These are phyloP conservation scores for Barnettozyma sp. DNA, from an alignment of 805 yeast genomes.

Conservation along the genomic window DNA sequence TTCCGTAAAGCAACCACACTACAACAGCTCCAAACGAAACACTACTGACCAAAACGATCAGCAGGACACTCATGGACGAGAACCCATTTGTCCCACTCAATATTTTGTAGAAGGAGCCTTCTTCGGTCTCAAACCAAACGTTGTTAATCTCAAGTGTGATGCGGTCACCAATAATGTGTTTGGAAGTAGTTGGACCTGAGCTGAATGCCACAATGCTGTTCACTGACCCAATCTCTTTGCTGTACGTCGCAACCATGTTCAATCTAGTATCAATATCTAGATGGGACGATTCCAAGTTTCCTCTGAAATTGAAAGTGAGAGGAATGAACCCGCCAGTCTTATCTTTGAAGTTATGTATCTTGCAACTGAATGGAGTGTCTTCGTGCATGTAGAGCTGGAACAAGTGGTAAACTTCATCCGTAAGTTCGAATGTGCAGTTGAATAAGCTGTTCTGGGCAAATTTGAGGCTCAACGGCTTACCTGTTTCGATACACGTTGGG, in stretches of 20 bases:
- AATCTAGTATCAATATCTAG: conserved; percentile 55
- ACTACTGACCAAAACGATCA: conserved; percentile 7
- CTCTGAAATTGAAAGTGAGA: conserved; percentile 55
- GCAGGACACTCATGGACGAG: not conserved
- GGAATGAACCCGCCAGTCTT: conserved; percentile 40
- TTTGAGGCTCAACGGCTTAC: conserved; percentile 46
- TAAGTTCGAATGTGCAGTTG: conserved; percentile 54
- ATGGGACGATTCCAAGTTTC: conserved; percentile 60
- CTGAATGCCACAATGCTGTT: conserved; percentile 45
- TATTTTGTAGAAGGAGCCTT: conserved; percentile 3
- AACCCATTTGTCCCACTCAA: not conserved
- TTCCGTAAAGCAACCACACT: conserved; percentile 8
- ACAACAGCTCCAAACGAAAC: conserved; percentile 6
- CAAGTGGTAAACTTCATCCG: conserved; percentile 62
- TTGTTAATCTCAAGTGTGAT: conserved; percentile 51
- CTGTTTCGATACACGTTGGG: conserved; percentile 61
- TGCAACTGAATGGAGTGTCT: conserved; percentile 69
- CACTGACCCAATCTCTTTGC: conserved; percentile 25
- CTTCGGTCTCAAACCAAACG: conserved; percentile 39
- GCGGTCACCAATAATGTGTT: conserved; percentile 59
- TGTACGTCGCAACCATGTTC: conserved; percentile 39
- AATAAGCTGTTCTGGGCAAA: conserved; percentile 44
- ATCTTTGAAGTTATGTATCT: conserved; percentile 40
- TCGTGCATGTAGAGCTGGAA: conserved; percentile 73
- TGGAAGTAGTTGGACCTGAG: conserved; percentile 47